Base-by-base conservation (phyloP, 2,329 filamentous ascomycete species). In the Colletotrichum salicis region DNA sequence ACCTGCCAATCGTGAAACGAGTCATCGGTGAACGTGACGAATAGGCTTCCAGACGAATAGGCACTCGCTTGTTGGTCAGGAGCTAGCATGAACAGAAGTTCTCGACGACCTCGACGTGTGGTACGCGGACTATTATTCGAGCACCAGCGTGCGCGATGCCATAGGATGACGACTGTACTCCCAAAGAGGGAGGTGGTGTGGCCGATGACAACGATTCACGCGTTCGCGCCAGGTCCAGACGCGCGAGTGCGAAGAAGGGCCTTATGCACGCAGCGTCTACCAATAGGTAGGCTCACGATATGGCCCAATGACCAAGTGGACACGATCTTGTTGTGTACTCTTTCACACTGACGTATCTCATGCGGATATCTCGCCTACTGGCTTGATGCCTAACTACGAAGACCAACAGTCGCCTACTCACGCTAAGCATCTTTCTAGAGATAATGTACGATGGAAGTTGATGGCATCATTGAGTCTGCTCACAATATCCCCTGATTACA, bases 161-260 rank as follows among this genome's bases (percentile, higher is more conserved):
- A n/a, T n/a, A 54, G 15, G 35, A n/a, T 24, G 41, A 35, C 45
- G 13, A 15, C 54, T 35, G 15, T 19, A 29, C 22, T 29, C 45
- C 62, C 31, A 24, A 12, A 60, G 48, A 48, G 61, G 64, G 41
- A 29, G 55, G 29, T 41, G 37, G 37, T 64, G 64, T 55, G 33
- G 37, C 22, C 52, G 48, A 22, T 71, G 48, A 59, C 65, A 55
- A 33, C 45, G 45, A 31, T 48, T 59, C 15, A 57, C 33, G 48
- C 61, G 45, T 24, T 31, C 37, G 10, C 19, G 70, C 22, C 51
- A 35, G 48, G 41, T 27, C 31, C 35, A 45, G 24, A 52, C 55
- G 51, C 70, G 70, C 59, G 15, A 72, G 59, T 72, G 65, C 59
- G 60, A 56, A 48, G 27, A 29, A 24, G 48, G 45, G 55, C 10